Percentiles rank a stretch among this genome's conserved stretches.
These are phyloP conservation scores for Oehlia diaphana DNA, from an alignment of 192 early-diverging fungal species.

Conservation along the genomic window DNA sequence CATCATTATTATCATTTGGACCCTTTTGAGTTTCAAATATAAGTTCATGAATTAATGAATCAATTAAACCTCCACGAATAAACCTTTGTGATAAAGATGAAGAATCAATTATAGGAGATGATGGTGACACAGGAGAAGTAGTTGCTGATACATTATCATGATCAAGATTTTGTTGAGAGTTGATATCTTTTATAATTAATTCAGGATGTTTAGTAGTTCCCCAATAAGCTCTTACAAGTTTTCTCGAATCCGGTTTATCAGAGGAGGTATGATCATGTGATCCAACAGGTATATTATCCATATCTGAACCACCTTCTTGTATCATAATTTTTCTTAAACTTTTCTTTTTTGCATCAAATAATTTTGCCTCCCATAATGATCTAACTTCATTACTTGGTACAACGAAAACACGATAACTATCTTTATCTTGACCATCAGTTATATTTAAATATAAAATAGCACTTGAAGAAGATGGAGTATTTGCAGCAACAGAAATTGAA, in stretches of 20 bases:
- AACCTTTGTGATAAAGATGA: background rate
- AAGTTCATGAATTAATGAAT: constrained; percentile 64
- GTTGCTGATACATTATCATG: background rate
- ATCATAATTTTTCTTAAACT: constrained; percentile 26
- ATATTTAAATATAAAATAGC: constrained; percentile 17
- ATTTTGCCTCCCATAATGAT: constrained; percentile 54
- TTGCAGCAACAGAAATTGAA: background rate
- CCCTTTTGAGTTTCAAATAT: constrained; percentile 47
- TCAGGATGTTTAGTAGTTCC: constrained; percentile 55
- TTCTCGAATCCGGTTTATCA: background rate
- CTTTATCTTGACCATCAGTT: constrained; percentile 16
- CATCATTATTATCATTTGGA: constrained; percentile 17
- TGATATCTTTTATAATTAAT: constrained; percentile 38
- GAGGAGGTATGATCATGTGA: background rate
- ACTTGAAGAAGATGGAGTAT: background rate
- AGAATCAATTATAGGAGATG: background rate
- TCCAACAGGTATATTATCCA: too few species aligned
- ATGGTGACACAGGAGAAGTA: background rate
- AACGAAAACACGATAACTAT: constrained; percentile 49
- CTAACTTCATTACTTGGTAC: constrained; percentile 50
- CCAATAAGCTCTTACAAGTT: constrained; percentile 50
- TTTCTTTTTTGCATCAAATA: constrained; percentile 53
- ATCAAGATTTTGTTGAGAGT: background rate
- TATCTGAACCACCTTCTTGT: background rate
- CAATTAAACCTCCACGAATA: constrained; percentile 41